Evolutionary conservation across 1,284 basidiomycete genomes (phyloP).

Genomic region (Sphagnurus paluster): DNA sequence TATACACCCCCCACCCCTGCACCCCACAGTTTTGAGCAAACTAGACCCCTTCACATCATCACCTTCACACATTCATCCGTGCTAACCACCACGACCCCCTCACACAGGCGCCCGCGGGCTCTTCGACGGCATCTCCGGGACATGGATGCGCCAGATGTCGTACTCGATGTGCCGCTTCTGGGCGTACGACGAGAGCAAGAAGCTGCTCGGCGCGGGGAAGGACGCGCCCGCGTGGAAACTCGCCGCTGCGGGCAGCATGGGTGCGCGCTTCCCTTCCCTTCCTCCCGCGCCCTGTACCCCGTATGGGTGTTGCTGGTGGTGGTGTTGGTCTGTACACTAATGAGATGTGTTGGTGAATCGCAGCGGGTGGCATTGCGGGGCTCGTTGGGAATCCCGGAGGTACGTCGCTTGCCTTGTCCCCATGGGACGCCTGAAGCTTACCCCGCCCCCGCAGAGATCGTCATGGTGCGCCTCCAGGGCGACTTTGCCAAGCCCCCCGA

Average conservation of each 20-base stretch:
- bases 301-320: too few relatives aligned
- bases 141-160: conserved; percentile 90
- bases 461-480: conserved; percentile 86
- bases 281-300: too few relatives aligned
- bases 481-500: conserved; percentile 86
- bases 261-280: conserved; percentile 41
- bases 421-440: not conserved
- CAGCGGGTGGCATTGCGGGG: conserved; percentile 81
- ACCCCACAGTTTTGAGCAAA: too few relatives aligned
- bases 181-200: conserved; percentile 92
- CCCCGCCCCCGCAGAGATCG: conserved; percentile 56
- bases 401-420: conserved; percentile 30
- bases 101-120: conserved; percentile 65
- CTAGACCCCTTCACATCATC: too few relatives aligned
- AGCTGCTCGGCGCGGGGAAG: conserved; percentile 67
- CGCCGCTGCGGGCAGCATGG: conserved; percentile 79
- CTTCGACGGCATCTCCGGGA: conserved; percentile 87
- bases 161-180: conserved; percentile 93
- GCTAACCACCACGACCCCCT: too few relatives aligned
- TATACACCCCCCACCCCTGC: too few relatives aligned
- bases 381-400: conserved; percentile 87
- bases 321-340: too few relatives aligned
- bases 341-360: too few relatives aligned
- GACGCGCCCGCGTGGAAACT: conserved; percentile 80
- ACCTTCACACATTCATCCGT: too few relatives aligned